These are phyloP conservation scores for Lepiota venenata DNA, from an alignment of 768 basidiomycete genomes.

Conservation along the genomic window DNA sequence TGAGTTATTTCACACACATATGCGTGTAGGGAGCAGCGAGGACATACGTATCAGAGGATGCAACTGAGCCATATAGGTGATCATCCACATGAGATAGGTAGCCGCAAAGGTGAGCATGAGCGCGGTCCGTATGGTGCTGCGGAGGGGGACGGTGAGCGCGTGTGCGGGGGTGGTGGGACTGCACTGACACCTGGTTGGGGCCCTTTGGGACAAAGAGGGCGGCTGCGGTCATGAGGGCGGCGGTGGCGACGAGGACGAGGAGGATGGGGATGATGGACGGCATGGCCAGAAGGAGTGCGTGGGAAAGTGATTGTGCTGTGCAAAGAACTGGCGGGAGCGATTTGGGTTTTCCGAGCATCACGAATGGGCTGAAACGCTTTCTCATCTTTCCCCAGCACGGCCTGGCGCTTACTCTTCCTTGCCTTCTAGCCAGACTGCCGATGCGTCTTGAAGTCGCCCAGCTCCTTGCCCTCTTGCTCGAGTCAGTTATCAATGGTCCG, in stretches of 20 bases:
- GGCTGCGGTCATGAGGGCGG: conserved; percentile 58
- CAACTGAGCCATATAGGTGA: conserved; percentile 94
- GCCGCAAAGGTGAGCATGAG: conserved; percentile 74
- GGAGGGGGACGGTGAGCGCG: background rate
- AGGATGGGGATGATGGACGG: conserved; percentile 68
- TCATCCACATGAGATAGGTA: conserved; percentile 96
- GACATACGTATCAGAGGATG: conserved; percentile 83
- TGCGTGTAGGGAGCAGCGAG: background rate
- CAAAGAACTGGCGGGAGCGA: background rate
- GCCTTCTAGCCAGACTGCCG: background rate
- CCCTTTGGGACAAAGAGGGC: conserved; percentile 83
- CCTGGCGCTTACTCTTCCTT: background rate
- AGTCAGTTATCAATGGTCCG: background rate
- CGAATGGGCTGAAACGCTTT: background rate
- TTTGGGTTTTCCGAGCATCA: background rate
- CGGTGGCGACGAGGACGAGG: conserved; percentile 60
- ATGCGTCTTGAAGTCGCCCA: background rate
- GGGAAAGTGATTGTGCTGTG: background rate
- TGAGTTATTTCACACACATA: background rate
- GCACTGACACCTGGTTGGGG: conserved; percentile 80
- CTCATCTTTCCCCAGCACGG: background rate
- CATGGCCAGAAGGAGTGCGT: conserved; percentile 38
- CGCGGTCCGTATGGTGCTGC: conserved; percentile 82
- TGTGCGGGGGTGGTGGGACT: conserved; percentile 2
- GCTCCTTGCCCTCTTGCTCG: conserved; percentile 3